Evolutionary conservation across 805 yeast genomes (phyloP), one percentile per base, ranked within the genome.

Genomic region (Metschnikowia shivogae): DNA sequence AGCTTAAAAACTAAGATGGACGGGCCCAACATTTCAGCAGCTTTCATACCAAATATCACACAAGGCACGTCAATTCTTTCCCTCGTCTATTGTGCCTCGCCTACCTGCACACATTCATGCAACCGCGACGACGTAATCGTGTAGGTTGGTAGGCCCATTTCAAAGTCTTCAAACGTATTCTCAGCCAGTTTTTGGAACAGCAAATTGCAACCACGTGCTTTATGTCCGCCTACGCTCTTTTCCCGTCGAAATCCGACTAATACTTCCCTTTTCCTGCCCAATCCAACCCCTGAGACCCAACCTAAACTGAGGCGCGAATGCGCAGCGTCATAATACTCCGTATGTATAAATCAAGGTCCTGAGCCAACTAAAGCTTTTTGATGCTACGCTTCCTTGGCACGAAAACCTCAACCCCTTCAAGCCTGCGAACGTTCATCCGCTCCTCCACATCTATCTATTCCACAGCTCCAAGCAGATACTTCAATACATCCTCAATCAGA

Each of bases 81-180:
- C 10, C 12, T 30, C 12, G 19, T 28, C 27, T 29, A 26, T 29
- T 28, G 17, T 10, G 11, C 4, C n/a, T 20, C 12, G 6, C 10
- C 6, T 2, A 22, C 34, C 44, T 39, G 49, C 44, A 43, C 39
- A 28, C 35, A 37, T 22, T 13, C 44, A 34, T 53, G 56, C 56
- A 53, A 35, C 47, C 19, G 10, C 48, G 48, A 26, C 55, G 48
- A 53, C 56, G 56, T 53, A 50, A 53, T 48, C 47, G 38, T 28
- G 34, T 6, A 8, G 34, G 12, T 37, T 30, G 24, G 19, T 37
- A 34, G 24, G 40, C 40, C 6, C 24, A 29, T 19, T 22, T 29
- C 27, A 26, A 6, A 22, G 1, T 22, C 26, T 22, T 22, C 8
- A 22, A 22, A 5, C 8, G 8, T 6, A 22, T 22, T 22, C 26